Evolutionary conservation across 441 rosid genomes (phyloP), one percentile per base, ranked within the genome.

Genomic region (Pelargonium citronellum): DNA sequence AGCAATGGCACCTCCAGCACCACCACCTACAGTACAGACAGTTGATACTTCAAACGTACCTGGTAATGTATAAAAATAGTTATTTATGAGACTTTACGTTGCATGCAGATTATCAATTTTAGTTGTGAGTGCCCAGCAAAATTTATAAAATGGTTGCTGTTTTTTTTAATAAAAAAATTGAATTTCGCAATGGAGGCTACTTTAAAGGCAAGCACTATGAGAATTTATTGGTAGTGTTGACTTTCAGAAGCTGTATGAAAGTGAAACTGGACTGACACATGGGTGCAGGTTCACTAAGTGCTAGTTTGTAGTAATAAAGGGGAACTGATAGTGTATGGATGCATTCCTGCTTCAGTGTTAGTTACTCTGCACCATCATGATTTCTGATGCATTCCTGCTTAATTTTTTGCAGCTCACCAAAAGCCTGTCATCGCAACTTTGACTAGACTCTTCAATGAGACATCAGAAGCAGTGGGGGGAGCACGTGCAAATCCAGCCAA

Each of bases 391-490:
- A 34, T 22, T 65, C 68, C 7, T 65, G 66, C 70, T 10, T 72
- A 11, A 63, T 74, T 22, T 79, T 51, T 67, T 85, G 41, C 91
- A 95, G 98, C 87, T 69, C 89, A 84, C 79, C 92, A 85, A 78
- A 90, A 73, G 74, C 82, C 90, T 69, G 90, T 89, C 67, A 76
- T 96, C 67, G 49, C 81, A 64, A 91, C 98, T 39, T 78, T 95
- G 84, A 86, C 92, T 12, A 89, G 98, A 83, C 93, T 96, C 41
- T 96, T 86, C 77, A 86, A 84, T 5, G 98, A 96, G 93, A 92
- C 99, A 69, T 87, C 96, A 39, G 96, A 92, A 77, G 95, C 92
- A 67, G 67, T 89, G 75, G 99, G 99, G 71, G 98, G 97, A 22
- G 46, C 92, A 24, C 96, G 95, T 72, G 96, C 96, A 71, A 89